phyloP scores from a whole-genome alignment of 2,329 filamentous ascomycete species.

The Talaromyces sp. region DNA sequence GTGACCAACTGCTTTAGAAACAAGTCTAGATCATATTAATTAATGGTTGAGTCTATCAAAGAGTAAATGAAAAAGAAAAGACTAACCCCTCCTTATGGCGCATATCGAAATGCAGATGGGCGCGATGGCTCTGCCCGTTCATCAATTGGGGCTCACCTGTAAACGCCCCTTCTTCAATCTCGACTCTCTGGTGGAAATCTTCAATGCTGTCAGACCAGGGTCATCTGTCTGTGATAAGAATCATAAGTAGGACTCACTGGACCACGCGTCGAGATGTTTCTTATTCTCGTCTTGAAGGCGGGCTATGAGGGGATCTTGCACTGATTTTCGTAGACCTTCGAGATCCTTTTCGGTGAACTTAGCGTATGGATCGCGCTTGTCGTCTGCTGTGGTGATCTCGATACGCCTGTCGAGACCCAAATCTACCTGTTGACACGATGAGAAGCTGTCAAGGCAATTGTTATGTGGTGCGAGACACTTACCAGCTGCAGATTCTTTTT shows the following conservation, averaged over 20 bases:
- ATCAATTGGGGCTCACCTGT: conserved; percentile 29
- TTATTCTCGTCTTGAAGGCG: conserved; percentile 23
- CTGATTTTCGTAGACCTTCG: conserved; percentile 20
- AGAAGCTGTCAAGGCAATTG: neutral
- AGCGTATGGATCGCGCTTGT: conserved; percentile 19
- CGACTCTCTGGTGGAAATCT: conserved; percentile 32
- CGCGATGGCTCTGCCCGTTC: conserved; percentile 39
- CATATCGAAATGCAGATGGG: conserved; percentile 25
- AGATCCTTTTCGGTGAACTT: conserved; percentile 24
- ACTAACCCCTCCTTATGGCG: conserved; percentile 18
- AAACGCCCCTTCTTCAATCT: conserved; percentile 30
- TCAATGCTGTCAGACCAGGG: conserved; percentile 11
- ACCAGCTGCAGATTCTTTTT: neutral
- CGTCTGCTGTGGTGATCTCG: conserved; percentile 35
- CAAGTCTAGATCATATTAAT: neutral
- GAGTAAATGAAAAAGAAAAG: neutral
- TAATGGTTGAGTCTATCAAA: neutral
- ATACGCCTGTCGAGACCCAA: conserved; percentile 37
- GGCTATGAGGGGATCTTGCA: neutral
- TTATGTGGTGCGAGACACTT: neutral
- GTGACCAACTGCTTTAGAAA: neutral
- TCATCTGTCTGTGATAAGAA: neutral
- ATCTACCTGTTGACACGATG: conserved; percentile 28
- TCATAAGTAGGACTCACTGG: conserved; percentile 26
- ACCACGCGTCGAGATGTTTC: conserved; percentile 29